Evolutionary conservation across 306 rosid genomes (phyloP).

Genomic region (Medicago ruthenica): DNA sequence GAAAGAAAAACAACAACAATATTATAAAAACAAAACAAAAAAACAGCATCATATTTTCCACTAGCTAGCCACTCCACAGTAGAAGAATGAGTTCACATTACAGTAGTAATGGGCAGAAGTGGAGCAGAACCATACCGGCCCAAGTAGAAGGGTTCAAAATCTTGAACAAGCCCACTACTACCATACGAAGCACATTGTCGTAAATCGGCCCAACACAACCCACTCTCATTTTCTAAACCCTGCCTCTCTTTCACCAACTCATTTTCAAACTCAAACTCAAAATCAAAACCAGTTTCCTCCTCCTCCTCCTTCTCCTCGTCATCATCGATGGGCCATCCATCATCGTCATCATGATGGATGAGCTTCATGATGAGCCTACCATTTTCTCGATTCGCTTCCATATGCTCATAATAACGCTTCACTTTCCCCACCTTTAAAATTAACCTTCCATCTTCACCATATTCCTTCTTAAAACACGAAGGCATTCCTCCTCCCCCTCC

Average conservation of each 20-base stretch:
- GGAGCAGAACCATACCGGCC: constrained; percentile 50
- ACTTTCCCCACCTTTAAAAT: constrained; percentile 46
- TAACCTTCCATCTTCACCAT: constrained; percentile 51
- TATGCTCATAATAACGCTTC: constrained; percentile 38
- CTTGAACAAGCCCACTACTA: not conserved
- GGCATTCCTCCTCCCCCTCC: constrained; percentile 40
- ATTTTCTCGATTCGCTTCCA: constrained; percentile 50
- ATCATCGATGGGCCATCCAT: not conserved
- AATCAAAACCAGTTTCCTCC: constrained; percentile 8
- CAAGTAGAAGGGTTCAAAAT: constrained; percentile 33
- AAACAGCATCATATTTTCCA: not conserved
- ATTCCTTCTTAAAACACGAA: constrained; percentile 53
- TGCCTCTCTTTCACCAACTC: not conserved
- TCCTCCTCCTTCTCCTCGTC: not conserved
- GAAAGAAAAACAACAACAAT: too few species aligned
- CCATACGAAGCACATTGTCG: not conserved
- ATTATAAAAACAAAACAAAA: not conserved
- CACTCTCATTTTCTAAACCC: not conserved
- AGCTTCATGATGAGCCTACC: constrained; percentile 61
- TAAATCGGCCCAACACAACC: constrained; percentile 4
- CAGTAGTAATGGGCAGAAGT: constrained; percentile 48
- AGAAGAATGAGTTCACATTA: constrained; percentile 7
- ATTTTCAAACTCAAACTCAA: constrained; percentile 12
- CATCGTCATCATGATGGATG: not conserved
- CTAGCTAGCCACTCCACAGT: not conserved